These are phyloP conservation scores for Sarocladium kiliense DNA, from an alignment of 2,329 filamentous ascomycete species.

Conservation along the genomic window DNA sequence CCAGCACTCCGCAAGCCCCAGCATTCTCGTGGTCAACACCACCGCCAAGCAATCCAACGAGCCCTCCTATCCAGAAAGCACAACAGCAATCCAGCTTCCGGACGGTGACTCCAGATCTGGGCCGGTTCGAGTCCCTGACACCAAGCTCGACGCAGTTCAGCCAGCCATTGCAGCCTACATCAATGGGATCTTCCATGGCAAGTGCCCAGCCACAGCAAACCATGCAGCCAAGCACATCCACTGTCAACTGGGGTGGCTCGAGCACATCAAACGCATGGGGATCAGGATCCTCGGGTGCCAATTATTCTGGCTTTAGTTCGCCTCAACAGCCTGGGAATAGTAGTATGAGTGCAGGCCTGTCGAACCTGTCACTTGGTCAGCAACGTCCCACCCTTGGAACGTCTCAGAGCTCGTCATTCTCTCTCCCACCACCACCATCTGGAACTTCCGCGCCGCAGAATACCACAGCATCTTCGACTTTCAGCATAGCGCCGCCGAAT, in stretches of 20 bases:
- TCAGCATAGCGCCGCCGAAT: conserved; percentile 42
- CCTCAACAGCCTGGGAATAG: conserved; percentile 20
- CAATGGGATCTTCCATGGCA: not conserved
- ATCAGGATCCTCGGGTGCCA: conserved; percentile 28
- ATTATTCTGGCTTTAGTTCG: conserved; percentile 24
- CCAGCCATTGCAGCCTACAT: conserved; percentile 48
- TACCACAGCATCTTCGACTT: conserved; percentile 20
- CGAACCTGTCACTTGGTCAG: conserved; percentile 42
- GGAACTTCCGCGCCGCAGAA: conserved; percentile 16
- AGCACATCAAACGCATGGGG: conserved; percentile 43
- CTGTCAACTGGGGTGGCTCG: conserved; percentile 4
- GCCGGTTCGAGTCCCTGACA: conserved; percentile 47
- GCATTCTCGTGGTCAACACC: conserved; percentile 63
- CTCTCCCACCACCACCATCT: conserved; percentile 49
- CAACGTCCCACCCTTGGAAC: conserved; percentile 27
- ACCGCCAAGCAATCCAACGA: conserved; percentile 31
- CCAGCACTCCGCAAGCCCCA: conserved; percentile 37
- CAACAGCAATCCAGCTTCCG: conserved; percentile 39
- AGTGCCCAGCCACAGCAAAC: conserved; percentile 12
- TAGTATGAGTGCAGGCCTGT: conserved; percentile 39
- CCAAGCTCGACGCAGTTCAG: conserved; percentile 60
- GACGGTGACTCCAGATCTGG: conserved; percentile 55
- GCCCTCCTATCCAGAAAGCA: conserved; percentile 26
- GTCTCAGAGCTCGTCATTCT: conserved; percentile 44
- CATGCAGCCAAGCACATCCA: conserved; percentile 16